A percentile compares a stretch with the other conserved stretches of the same genome.
Conservation (phyloP, 2,329 filamentous ascomycete genomes). For the Raffaelea albimanens region DNA sequence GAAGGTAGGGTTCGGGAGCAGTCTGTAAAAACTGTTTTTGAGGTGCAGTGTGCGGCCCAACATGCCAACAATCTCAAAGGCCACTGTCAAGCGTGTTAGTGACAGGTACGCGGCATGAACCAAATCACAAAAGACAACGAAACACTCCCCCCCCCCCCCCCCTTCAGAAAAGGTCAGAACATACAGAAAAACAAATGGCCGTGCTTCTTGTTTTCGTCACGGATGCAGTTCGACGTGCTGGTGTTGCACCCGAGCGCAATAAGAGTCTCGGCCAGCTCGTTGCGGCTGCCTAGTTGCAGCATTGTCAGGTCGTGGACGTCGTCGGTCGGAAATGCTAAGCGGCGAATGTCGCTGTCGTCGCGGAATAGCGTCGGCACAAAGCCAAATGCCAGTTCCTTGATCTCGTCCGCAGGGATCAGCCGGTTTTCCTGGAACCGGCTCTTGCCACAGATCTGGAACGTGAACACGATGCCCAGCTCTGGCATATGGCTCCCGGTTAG, state of each 20-base stretch:
- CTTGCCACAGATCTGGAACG: slow-evolving; percentile 40
- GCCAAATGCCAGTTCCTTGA: slow-evolving; percentile 48
- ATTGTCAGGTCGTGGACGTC: slow-evolving; percentile 31
- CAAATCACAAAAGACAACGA: slow-evolving; percentile 45
- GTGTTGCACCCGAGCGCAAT: slow-evolving; percentile 44
- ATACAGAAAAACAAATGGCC: slow-evolving; percentile 42
- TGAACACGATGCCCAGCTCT: slow-evolving; percentile 46
- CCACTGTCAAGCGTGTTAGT: no score
- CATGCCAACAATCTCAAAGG: slow-evolving; percentile 52
- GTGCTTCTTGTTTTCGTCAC: slow-evolving; percentile 26
- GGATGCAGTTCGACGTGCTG: slow-evolving; percentile 37
- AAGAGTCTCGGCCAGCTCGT: slow-evolving; percentile 42
- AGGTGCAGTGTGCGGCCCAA: slow-evolving; percentile 40
- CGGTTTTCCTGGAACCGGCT: slow-evolving; percentile 38
- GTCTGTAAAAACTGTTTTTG: slow-evolving; percentile 37
- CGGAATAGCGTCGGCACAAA: slow-evolving; percentile 45
- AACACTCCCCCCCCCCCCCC: no score
- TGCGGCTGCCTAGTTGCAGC: slow-evolving; percentile 37
- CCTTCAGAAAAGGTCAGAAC: slow-evolving; percentile 3
- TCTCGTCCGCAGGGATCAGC: slow-evolving; percentile 41
- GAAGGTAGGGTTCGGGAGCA: slow-evolving; percentile 47
- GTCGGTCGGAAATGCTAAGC: slow-evolving; percentile 27
- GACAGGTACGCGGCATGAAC: no score
- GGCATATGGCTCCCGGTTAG: slow-evolving; percentile 34
- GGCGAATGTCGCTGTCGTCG: slow-evolving; percentile 26